A percentile compares a stretch with the other conserved stretches of the same genome.
phyloP scores from a whole-genome alignment of 306 rosid species.

The Castanea crenata region DNA sequence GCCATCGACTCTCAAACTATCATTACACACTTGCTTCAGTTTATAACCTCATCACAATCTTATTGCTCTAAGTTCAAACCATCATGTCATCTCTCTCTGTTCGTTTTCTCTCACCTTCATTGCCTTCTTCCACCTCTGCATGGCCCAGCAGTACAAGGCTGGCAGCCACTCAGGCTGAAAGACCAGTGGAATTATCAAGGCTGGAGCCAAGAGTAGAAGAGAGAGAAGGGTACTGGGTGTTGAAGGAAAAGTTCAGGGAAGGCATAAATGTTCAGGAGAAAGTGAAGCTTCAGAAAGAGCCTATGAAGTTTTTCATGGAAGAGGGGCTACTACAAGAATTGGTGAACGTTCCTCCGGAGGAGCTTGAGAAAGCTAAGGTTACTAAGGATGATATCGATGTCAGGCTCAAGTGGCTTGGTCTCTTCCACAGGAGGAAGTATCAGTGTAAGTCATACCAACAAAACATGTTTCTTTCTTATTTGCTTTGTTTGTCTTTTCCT shows the following conservation, averaged over 20 bases:
- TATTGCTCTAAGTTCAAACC: no score
- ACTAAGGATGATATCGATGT: conserved; percentile 87
- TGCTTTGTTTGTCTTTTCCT: neutral
- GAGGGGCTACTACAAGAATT: conserved; percentile 60
- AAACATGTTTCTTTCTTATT: neutral
- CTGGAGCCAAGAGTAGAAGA: conserved; percentile 79
- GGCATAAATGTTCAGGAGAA: conserved; percentile 82
- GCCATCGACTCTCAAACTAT: conserved; percentile 9
- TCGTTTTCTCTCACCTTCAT: conserved; percentile 53
- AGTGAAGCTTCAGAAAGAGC: conserved; percentile 74
- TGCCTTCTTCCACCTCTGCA: conserved; percentile 16
- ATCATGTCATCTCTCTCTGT: conserved; percentile 61
- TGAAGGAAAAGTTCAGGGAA: conserved; percentile 71
- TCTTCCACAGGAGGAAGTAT: conserved; percentile 86
- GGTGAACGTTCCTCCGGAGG: conserved; percentile 62
- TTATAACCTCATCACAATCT: no score
- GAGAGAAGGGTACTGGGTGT: conserved; percentile 68
- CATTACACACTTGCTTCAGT: no score
- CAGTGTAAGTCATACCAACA: conserved; percentile 59
- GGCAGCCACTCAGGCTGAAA: conserved; percentile 38
- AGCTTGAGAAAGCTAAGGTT: conserved; percentile 60
- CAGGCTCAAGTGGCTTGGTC: conserved; percentile 98
- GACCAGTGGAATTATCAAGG: conserved; percentile 44
- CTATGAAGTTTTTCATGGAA: conserved; percentile 84
- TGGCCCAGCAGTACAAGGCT: conserved; percentile 35